Base-by-base conservation (phyloP, 1,139 yeast species). In the Protomyces inouyei region DNA sequence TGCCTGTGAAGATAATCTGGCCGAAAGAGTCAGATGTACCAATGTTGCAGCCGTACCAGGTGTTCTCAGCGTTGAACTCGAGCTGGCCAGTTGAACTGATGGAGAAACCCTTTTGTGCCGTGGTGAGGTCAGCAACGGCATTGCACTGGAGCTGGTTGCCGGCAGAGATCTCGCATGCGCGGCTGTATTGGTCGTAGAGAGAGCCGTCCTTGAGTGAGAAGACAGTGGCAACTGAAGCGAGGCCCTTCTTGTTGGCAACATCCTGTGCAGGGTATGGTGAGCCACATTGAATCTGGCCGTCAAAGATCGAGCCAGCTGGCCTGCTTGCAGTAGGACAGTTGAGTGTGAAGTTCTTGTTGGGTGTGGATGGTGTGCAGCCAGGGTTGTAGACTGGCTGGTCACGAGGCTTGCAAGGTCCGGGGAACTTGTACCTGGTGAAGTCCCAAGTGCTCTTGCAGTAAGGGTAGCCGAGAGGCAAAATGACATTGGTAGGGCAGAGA, bases 401-500 rank as follows among this genome's bases (percentile, higher is more conserved):
- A n/a, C 48, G 48, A 21, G n/a, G 21, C 48, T 43, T 43, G 48
- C 48, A 43, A n/a, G 48, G 23, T 16, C 48, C 48, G 10, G 48
- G 48, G 48, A 43, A 43, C 48, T 43, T 43, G 48, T 43, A 43
- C 48, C n/a, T 43, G 48, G 48, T n/a, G 4, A 43, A 43, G 48
- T 43, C 48, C 48, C 48, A 43, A 21, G 48, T 43, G 14, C 23
- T 43, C 48, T 43, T 43, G 48, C 48, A 43, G 48, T 43, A 43
- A 16, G 48, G 48, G 48, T 43, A 43, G 25, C 48, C 48, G 6
- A 43, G 8, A 43, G 48, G 48, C 48, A 43, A 18, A 4, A 10
- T n/a, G 48, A 43, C 48, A 16, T n/a, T 43, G 25, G 48, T 43
- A 18, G 48, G 48, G 10, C 48, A 43, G 16, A 21, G 12, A 16